phyloP scores from a whole-genome alignment of 2,329 filamentous ascomycete species.

The Truncatella angustata region DNA sequence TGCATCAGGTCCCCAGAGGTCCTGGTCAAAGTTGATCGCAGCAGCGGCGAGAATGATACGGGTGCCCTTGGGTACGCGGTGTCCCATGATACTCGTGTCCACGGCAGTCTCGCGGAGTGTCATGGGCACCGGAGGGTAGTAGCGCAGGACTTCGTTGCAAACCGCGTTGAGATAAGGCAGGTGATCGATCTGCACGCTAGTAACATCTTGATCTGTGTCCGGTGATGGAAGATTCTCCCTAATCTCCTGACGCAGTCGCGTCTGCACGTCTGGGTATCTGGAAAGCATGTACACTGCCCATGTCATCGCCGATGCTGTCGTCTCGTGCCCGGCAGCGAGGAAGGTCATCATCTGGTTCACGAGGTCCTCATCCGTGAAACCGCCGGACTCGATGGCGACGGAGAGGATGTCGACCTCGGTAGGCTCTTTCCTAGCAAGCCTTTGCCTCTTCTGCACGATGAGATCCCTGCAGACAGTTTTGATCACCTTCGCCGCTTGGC shows the following conservation, averaged over 20 bases:
- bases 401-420: constrained; percentile 35
- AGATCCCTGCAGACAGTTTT: constrained; percentile 66
- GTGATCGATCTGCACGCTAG: constrained; percentile 35
- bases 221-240: constrained; percentile 34
- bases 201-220: constrained; percentile 25
- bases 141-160: constrained; percentile 40
- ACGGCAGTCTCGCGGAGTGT: constrained; percentile 58
- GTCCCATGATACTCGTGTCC: constrained; percentile 55
- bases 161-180: constrained; percentile 41
- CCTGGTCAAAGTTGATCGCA: constrained; percentile 67
- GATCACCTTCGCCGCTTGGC: constrained; percentile 55
- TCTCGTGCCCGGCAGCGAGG: constrained; percentile 43
- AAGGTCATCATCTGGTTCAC: constrained; percentile 42
- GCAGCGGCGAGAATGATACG: constrained; percentile 61
- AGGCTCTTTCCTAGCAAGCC: constrained; percentile 42
- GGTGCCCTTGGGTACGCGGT: constrained; percentile 62
- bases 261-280: constrained; percentile 33
- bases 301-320: constrained; percentile 38
- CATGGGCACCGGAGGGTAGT: constrained; percentile 44
- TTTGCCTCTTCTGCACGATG: constrained; percentile 65
- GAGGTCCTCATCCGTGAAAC: constrained; percentile 36
- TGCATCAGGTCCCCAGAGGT: constrained; percentile 76
- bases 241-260: constrained; percentile 37
- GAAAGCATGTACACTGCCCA: constrained; percentile 40
- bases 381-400: constrained; percentile 33